A percentile compares a stretch with the other conserved stretches of the same genome.
phyloP scores from a whole-genome alignment of 208 protist genomes.

The Acanthamoeba castellanii region DNA sequence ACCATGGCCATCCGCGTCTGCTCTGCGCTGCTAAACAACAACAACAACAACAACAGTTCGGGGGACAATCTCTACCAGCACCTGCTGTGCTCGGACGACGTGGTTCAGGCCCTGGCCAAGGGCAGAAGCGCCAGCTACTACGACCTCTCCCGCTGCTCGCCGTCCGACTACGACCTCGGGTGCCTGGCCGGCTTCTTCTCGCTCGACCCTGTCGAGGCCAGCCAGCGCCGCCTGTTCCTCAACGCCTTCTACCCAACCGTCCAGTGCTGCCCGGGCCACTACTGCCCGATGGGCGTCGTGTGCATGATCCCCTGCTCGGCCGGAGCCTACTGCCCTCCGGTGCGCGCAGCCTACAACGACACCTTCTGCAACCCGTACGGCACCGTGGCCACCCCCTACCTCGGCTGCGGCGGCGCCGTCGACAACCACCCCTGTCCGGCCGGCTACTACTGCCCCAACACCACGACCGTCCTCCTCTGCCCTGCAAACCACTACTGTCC shows the following conservation, averaged over 20 bases:
- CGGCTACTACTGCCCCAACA: constrained; percentile 47
- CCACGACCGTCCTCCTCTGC: not conserved
- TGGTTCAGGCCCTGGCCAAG: not conserved
- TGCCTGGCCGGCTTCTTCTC: constrained; percentile 45
- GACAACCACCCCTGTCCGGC: constrained; percentile 4
- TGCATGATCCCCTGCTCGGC: constrained; percentile 49
- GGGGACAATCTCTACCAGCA: not conserved
- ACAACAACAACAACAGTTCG: too few species aligned
- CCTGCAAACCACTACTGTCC: constrained; percentile 2
- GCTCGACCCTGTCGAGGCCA: not conserved
- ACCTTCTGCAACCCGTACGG: not conserved
- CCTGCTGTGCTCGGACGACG: constrained; percentile 22
- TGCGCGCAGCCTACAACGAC: not conserved
- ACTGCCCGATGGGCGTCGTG: not conserved
- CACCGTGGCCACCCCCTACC: not conserved
- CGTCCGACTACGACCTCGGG: constrained; percentile 1
- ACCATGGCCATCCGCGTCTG: not conserved
- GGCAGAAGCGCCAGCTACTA: not conserved
- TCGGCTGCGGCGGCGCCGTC: constrained; percentile 5
- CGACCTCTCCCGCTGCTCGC: constrained; percentile 24
- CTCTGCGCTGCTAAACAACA: not conserved
- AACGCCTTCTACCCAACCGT: not conserved
- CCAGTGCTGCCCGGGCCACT: constrained; percentile 18
- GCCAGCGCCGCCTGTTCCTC: not conserved
- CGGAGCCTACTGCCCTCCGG: constrained; percentile 6